Evolutionary conservation across 2,329 filamentous ascomycete species (phyloP).

Genomic region (Paracamarosporium sp.): DNA sequence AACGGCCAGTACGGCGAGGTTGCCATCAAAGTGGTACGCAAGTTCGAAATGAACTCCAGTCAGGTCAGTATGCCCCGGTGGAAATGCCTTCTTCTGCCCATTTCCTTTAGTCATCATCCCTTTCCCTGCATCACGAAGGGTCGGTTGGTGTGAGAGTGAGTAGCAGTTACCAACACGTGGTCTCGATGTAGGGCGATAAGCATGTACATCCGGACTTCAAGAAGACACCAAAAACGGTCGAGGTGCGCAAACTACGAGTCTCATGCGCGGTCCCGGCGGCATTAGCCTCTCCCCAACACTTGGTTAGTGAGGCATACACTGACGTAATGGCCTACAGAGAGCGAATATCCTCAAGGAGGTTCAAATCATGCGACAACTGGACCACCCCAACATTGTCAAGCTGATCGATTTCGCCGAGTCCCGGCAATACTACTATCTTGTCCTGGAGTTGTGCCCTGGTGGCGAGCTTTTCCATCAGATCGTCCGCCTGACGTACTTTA

Average conservation of each 20-base stretch:
- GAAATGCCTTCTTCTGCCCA: conserved; percentile 38
- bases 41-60: conserved; percentile 98
- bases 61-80: conserved; percentile 75
- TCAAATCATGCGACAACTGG: conserved; percentile 95
- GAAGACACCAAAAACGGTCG: conserved; percentile 85
- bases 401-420: conserved; percentile 94
- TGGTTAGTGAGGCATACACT: conserved; percentile 43
- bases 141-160: conserved; percentile 27
- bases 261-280: conserved; percentile 38
- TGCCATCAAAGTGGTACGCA: conserved; percentile 98
- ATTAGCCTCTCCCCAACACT: conserved; percentile 23
- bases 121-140: conserved; percentile 29
- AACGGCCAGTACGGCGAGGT: conserved; percentile 76
- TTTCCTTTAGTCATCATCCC: conserved; percentile 36
- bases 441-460: conserved; percentile 91
- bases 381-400: conserved; percentile 95
- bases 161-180: conserved; percentile 57
- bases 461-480: conserved; percentile 99
- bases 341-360: conserved; percentile 99
- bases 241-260: conserved; percentile 71
- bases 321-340: conserved; percentile 67
- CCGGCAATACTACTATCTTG: conserved; percentile 94
- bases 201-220: conserved; percentile 97
- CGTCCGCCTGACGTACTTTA: conserved; percentile 97
- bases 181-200: conserved; percentile 76